Percentiles rank a stretch among this genome's conserved stretches.
Evolutionary conservation across 768 basidiomycete genomes (phyloP).

Genomic region (Mrakia frigida): DNA sequence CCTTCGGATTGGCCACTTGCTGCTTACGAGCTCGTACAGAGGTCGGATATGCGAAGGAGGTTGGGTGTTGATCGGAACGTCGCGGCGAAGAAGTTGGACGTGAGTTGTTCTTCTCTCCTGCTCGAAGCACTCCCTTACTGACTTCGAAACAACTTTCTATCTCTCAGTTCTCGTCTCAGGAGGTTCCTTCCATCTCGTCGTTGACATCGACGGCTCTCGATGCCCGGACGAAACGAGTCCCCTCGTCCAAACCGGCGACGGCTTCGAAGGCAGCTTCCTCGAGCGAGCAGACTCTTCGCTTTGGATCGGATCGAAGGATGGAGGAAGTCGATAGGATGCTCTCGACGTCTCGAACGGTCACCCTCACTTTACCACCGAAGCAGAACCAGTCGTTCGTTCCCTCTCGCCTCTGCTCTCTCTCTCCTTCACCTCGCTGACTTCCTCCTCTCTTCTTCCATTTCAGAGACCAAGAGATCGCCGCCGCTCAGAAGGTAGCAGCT

Average conservation of each 20-base stretch:
- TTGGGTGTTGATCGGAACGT: neutral
- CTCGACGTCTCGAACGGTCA: slow-evolving; percentile 66
- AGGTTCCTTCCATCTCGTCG: neutral
- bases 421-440: neutral
- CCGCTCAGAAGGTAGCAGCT: slow-evolving; percentile 77
- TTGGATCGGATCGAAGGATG: slow-evolving; percentile 80
- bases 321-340: slow-evolving; percentile 89
- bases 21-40: slow-evolving; percentile 58
- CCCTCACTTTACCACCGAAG: slow-evolving; percentile 61
- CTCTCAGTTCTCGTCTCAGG: neutral
- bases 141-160: neutral
- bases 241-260: neutral
- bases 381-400: slow-evolving; percentile 62
- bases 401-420: neutral
- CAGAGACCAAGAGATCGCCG: slow-evolving; percentile 81
- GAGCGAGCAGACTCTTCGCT: slow-evolving; percentile 49
- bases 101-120: neutral
- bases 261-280: neutral
- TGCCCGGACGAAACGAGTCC: neutral
- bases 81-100: neutral
- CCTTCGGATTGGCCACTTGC: slow-evolving; percentile 66
- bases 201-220: neutral
- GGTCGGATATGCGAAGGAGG: slow-evolving; percentile 11
- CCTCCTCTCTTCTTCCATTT: neutral
- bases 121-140: neutral